These are phyloP conservation scores for Penicillium turbatum DNA, from an alignment of 495 filamentous ascomycete genomes.

Conservation along the genomic window DNA sequence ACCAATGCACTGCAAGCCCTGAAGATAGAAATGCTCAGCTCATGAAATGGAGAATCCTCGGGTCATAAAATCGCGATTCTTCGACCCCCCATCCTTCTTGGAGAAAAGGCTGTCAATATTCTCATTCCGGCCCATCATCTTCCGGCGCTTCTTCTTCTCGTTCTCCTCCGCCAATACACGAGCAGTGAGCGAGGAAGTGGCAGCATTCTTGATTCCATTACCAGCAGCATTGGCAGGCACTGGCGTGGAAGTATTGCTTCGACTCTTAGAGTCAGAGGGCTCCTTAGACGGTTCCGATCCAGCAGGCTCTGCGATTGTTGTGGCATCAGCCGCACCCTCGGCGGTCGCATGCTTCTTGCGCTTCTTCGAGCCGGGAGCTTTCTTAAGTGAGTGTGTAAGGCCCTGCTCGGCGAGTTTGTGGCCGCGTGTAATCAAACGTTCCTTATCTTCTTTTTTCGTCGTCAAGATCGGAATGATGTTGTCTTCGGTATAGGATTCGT, in stretches of 20 bases:
- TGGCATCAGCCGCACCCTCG: constrained; percentile 12
- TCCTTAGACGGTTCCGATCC: constrained; percentile 3
- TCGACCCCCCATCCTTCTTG: constrained; percentile 48
- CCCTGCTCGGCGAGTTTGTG: constrained; percentile 63
- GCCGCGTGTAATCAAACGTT: constrained; percentile 59
- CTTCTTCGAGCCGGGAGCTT: constrained; percentile 66
- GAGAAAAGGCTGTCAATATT: constrained; percentile 69
- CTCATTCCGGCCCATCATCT: constrained; percentile 59
- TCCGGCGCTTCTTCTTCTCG: constrained; percentile 73
- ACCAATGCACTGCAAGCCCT: background rate
- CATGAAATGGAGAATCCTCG: constrained; percentile 71
- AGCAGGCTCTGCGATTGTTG: background rate
- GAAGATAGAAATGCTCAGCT: constrained; percentile 46
- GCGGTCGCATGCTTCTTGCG: constrained; percentile 53
- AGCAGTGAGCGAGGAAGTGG: constrained; percentile 78
- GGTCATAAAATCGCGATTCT: constrained; percentile 71
- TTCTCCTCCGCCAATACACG: constrained; percentile 83
- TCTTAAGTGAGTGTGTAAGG: constrained; percentile 86
- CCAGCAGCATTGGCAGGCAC: constrained; percentile 26
- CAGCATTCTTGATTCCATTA: constrained; percentile 74
- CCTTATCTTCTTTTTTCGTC: constrained; percentile 62
- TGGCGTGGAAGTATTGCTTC: constrained; percentile 30
- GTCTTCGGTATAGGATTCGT: constrained; percentile 64
- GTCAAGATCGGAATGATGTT: constrained; percentile 83
- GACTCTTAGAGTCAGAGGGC: constrained; percentile 12